Conservation (phyloP, 495 filamentous ascomycete species). For the Penicillium malachiteum region DNA sequence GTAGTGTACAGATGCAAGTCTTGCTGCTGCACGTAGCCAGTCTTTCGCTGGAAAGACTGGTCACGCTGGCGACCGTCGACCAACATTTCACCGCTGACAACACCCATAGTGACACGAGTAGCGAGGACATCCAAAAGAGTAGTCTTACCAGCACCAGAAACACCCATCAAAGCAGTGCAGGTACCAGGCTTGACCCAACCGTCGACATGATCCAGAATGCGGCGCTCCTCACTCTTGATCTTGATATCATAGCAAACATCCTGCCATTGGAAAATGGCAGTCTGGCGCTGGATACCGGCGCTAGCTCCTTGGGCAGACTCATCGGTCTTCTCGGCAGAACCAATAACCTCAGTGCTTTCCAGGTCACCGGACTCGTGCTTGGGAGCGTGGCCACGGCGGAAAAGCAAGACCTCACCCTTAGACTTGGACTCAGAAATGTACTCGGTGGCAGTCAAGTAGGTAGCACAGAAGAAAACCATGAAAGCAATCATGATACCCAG, state of each 20-base stretch:
- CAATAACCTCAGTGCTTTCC: conserved; percentile 30
- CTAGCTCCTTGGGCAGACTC: conserved; percentile 35
- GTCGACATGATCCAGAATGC: conserved; percentile 59
- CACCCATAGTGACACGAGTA: conserved; percentile 48
- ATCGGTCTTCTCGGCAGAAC: conserved; percentile 40
- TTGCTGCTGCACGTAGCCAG: conserved; percentile 94
- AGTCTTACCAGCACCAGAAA: conserved; percentile 59
- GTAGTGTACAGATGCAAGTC: conserved; percentile 85
- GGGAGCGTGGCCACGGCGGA: conserved; percentile 45
- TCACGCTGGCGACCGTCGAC: conserved; percentile 57
- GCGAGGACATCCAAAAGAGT: conserved; percentile 48
- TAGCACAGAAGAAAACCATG: conserved; percentile 58
- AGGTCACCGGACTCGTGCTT: conserved; percentile 28
- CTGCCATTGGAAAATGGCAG: conserved; percentile 74
- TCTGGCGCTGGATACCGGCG: conserved; percentile 51
- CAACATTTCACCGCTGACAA: conserved; percentile 51
- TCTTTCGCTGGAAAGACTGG: conserved; percentile 83
- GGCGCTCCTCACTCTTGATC: conserved; percentile 55
- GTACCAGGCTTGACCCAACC: conserved; percentile 68
- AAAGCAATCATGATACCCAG: conserved; percentile 67
- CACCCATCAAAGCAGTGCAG: conserved; percentile 60
- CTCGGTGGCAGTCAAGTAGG: conserved; percentile 47
- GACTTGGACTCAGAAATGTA: conserved; percentile 49
- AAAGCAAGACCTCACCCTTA: conserved; percentile 54
- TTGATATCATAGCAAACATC: conserved; percentile 69